Conservation (phyloP, 2,329 filamentous ascomycete species). For the Mariannaea elegans region DNA sequence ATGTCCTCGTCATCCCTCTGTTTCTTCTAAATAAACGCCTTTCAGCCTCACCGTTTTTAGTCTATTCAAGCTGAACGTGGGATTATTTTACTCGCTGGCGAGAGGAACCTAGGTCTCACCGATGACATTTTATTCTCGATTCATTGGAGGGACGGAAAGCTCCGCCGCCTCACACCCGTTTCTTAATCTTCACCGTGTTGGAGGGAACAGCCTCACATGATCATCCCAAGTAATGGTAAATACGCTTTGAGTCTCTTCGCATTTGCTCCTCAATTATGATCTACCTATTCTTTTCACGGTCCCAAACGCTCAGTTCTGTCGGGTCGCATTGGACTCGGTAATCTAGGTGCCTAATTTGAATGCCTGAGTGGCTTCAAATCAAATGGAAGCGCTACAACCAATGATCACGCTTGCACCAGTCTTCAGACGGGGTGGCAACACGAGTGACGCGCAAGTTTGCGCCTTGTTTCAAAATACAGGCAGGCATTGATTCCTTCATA, state of each 20-base stretch:
- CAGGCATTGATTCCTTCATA: background rate
- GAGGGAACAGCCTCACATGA: background rate
- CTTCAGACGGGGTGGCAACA: background rate
- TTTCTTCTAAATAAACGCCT: too few species aligned
- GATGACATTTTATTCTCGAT: background rate
- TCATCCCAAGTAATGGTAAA: slow-evolving; percentile 2
- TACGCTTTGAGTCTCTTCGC: background rate
- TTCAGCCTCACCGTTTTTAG: background rate
- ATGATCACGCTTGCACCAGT: background rate
- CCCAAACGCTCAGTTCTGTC: background rate
- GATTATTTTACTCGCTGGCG: background rate
- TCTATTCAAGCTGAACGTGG: background rate
- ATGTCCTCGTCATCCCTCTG: too few species aligned
- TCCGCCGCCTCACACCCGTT: background rate
- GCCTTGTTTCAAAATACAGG: background rate
- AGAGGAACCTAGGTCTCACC: background rate
- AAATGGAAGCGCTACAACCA: background rate
- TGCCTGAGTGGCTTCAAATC: too few species aligned
- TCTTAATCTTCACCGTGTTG: background rate
- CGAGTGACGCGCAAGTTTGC: background rate
- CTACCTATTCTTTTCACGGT: background rate
- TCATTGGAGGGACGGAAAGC: background rate
- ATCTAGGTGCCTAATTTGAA: too few species aligned
- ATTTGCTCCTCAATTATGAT: background rate
- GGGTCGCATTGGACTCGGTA: background rate